phyloP scores from a whole-genome alignment of 495 filamentous ascomycete genomes.

The Xylaria intraflava region DNA sequence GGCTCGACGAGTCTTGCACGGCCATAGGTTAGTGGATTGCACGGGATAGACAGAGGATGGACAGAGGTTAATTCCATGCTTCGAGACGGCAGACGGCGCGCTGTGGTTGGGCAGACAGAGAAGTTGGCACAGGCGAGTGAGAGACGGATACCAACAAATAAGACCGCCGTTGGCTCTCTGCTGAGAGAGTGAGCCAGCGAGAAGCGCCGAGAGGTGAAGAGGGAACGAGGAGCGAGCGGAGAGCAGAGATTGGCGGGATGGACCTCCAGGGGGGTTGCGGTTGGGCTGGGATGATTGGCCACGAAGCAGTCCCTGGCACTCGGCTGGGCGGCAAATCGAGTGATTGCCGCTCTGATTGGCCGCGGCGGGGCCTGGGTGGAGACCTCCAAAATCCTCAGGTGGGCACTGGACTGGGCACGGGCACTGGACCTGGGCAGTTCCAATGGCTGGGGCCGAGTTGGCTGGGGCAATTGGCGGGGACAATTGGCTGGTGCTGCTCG shows the following conservation, averaged over 20 bases:
- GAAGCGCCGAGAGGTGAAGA: too few relatives aligned
- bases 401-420: too few relatives aligned
- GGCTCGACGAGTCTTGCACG: conserved; percentile 7
- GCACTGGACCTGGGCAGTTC: background rate
- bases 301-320: conserved; percentile 8
- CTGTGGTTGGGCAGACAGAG: conserved; percentile 5
- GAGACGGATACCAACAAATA: too few relatives aligned
- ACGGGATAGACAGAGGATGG: background rate
- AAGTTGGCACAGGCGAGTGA: conserved; percentile 6
- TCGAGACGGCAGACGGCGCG: conserved; percentile 2
- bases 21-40: conserved; percentile 1
- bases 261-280: background rate
- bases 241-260: conserved; percentile 7
- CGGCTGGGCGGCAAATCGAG: conserved; percentile 13
- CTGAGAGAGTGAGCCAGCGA: too few relatives aligned
- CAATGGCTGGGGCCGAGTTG: too few relatives aligned
- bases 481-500: too few relatives aligned
- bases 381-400: background rate
- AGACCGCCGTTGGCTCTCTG: too few relatives aligned
- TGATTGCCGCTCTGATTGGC: conserved; percentile 10
- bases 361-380: background rate
- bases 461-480: too few relatives aligned
- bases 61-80: background rate
- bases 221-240: conserved; percentile 1
- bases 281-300: conserved; percentile 9